Evolutionary conservation across 176 grass and related monocot genomes (phyloP).

Genomic region (Avena atlantica): DNA sequence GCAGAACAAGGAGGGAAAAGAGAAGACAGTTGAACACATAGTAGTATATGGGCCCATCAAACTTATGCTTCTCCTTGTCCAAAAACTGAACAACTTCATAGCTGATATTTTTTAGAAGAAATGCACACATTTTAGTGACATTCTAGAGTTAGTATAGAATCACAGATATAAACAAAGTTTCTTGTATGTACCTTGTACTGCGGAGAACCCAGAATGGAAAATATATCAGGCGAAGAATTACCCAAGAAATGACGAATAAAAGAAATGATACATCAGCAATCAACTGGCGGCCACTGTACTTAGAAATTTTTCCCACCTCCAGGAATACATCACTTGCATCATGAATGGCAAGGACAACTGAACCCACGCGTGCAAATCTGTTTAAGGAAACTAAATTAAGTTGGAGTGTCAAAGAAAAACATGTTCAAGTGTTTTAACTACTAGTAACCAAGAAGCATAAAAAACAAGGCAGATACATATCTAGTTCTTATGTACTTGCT

Average conservation of each 20-base stretch:
- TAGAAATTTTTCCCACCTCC: constrained; percentile 81
- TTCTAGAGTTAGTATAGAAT: constrained; percentile 26
- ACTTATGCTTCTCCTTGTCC: constrained; percentile 81
- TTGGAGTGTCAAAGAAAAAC: constrained; percentile 34
- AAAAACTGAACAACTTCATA: constrained; percentile 73
- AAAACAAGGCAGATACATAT: constrained; percentile 3
- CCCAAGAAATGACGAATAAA: constrained; percentile 72
- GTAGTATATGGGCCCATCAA: constrained; percentile 85
- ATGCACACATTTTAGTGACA: constrained; percentile 40
- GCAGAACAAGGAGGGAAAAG: constrained; percentile 77
- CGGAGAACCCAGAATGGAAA: constrained; percentile 86
- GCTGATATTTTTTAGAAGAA: constrained; percentile 51
- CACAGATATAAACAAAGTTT: constrained; percentile 15
- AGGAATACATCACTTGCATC: constrained; percentile 84
- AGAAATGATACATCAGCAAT: constrained; percentile 70
- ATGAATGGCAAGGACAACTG: constrained; percentile 80
- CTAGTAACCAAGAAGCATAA: constrained; percentile 13
- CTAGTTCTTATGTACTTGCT: background rate
- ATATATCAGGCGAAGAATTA: constrained; percentile 71
- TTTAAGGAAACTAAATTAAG: constrained; percentile 48
- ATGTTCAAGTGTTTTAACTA: constrained; percentile 22
- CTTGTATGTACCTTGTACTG: constrained; percentile 77
- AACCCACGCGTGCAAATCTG: constrained; percentile 89
- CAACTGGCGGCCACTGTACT: constrained; percentile 58
- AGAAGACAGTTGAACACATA: constrained; percentile 89